phyloP scores from a whole-genome alignment of 345 rosid genomes.

The Murraya koenigii region DNA sequence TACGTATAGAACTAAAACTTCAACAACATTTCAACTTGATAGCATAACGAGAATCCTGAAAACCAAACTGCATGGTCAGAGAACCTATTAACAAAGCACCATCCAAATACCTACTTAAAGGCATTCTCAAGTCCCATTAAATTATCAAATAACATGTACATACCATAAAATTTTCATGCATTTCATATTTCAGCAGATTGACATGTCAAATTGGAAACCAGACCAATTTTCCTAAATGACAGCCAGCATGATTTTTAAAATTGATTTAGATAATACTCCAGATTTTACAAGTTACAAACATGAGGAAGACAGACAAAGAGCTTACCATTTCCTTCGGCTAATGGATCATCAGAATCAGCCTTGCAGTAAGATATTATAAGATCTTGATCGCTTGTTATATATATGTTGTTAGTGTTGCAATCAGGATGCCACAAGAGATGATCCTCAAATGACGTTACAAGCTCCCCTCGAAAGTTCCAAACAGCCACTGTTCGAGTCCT shows the following conservation, averaged over 20 bases:
- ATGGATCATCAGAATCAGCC: constrained; percentile 54
- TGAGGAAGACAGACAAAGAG: background rate
- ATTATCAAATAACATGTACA: background rate
- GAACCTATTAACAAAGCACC: background rate
- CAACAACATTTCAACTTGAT: background rate
- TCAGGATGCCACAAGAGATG: constrained; percentile 77
- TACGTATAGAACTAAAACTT: background rate
- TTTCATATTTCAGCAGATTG: background rate
- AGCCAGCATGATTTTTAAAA: background rate
- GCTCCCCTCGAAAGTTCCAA: constrained; percentile 73
- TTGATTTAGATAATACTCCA: background rate
- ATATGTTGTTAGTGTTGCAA: constrained; percentile 72
- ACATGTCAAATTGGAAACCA: background rate
- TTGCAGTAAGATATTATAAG: constrained; percentile 75
- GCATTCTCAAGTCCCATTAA: background rate
- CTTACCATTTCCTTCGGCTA: constrained; percentile 61
- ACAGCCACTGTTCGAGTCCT: constrained; percentile 64
- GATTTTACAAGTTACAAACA: background rate
- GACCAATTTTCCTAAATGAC: background rate
- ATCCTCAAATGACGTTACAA: constrained; percentile 60
- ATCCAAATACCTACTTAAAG: background rate
- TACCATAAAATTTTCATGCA: background rate
- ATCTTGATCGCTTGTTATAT: constrained; percentile 73
- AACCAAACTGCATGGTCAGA: background rate
- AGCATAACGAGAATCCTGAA: background rate